Evolutionary conservation across 257 asterid species (phyloP), one percentile per base, ranked within the genome.

Genomic region (Rehmannia glutinosa): DNA sequence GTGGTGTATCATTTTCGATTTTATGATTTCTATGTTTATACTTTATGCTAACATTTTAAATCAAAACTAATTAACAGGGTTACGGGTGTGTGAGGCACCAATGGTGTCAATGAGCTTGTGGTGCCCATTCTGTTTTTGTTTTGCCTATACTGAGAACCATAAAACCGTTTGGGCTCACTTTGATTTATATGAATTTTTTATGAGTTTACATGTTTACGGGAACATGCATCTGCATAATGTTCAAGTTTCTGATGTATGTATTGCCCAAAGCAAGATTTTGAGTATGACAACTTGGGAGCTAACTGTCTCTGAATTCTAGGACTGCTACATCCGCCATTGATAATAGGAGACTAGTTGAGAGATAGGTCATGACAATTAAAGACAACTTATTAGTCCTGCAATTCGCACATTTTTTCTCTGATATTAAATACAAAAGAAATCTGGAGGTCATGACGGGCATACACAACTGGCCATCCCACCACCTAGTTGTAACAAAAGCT

Each of bases 51-150:
- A n/a, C n/a, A n/a, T n/a, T 49, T 25, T 16, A 36, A 50, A 36
- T 70, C 59, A 19, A n/a, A 66, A 67, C 9, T 50, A 51, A 39
- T 20, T 36, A 28, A 61, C 25, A 17, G 30, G 58, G 69, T 3
- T 3, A n/a, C n/a, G 12, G 20, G 7, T 57, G 19, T 56, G 63
- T 2, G 8, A 16, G 28, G 24, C 42, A 55, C 39, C 3, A 11
- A 52, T 13, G 11, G 11, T 23, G 36, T 25, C n/a, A n/a, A n/a
- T n/a, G n/a, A n/a, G n/a, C 27, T 9, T 23, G 2, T 49, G 2
- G 6, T 24, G 7, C 36, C 5, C 15, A 12, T 24, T 53, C 21
- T 53, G 2, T 53, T 53, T 2, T 27, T 13, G 21, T 53, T 27
- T 11, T 56, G 45, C 27, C 13, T 2, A 16, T 32, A 32, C 25